Evolutionary conservation across 2,329 filamentous ascomycete species (phyloP).

Genomic region (Scedosporium dehoogii): DNA sequence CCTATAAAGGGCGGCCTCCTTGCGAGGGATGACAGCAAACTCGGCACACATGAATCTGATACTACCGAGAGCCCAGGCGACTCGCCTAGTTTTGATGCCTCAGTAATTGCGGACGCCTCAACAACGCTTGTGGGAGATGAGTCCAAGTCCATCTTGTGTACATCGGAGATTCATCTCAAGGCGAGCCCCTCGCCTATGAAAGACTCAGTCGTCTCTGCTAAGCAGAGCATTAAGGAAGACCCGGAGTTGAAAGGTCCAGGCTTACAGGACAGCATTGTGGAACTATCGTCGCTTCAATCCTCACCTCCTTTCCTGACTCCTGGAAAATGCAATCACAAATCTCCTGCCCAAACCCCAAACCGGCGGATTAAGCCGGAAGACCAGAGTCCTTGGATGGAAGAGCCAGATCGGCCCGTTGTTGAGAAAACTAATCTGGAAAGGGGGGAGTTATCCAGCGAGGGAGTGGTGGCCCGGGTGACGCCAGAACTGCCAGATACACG

Average conservation of each 20-base stretch:
- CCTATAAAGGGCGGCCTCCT: not conserved
- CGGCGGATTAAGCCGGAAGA: not conserved
- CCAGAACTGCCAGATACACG: not conserved
- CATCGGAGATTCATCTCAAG: not conserved
- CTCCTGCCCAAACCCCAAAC: not conserved
- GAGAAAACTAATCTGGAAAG: not conserved
- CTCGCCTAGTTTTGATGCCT: not conserved
- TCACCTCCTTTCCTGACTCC: not conserved
- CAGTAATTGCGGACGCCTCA: not conserved
- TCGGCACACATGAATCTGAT: too few species aligned
- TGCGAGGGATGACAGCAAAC: too few species aligned
- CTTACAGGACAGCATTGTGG: not conserved
- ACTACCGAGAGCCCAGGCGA: not conserved
- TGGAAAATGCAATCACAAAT: not conserved
- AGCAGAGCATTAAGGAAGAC: too few species aligned
- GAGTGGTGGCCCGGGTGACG: not conserved
- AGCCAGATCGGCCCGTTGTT: not conserved
- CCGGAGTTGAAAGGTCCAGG: too few species aligned
- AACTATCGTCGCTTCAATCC: not conserved
- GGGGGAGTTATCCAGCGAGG: not conserved
- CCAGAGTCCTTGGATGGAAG: not conserved
- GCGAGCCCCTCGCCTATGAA: not conserved
- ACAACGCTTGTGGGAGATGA: not conserved
- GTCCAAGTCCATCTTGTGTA: not conserved
- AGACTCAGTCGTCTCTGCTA: too few species aligned